Base-by-base conservation (phyloP, 2,329 filamentous ascomycete species). In the Hypoxylon sp. region DNA sequence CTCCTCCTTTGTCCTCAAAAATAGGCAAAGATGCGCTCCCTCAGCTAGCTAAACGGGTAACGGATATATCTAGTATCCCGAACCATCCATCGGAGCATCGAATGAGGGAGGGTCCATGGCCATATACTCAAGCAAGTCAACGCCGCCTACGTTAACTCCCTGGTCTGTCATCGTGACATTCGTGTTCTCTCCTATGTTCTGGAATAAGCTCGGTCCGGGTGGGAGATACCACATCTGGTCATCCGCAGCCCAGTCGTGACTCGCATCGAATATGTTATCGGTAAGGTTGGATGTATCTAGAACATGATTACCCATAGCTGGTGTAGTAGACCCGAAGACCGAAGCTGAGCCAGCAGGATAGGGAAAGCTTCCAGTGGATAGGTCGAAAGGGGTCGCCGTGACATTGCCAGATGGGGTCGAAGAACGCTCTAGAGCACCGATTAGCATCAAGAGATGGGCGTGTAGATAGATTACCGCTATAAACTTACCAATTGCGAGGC, bases 181-280 rank as follows among this genome's bases (percentile, higher is more conserved):
- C 32, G 82, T 82, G 65, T 87, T 86, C 62, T 85, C 75, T 20
- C 72, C 85, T 70, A 89, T 82, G 72, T 88, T 89, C 70, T 89
- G 86, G 75, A 88, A 89, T 60, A 90, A 87, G 4, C 86, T 87
- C 1, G 87, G 81, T 0, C 87, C 87, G 0, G 87, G 81, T 0
- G 87, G 87, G 0, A 90, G 79, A 71, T 89, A 90, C 87, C 87
- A 90, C 84, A 90, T 87, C 70, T 89, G 86, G 70, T 82, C 84
- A 62, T 82, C 80, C 3, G 83, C 78, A 58, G 79, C 79, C 86
- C 86, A 88, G 53, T 87, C 85, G 1, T 73, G 71, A 6, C 70
- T 72, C 53, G 85, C 79, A 22, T 74, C 72, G 53, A 85, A 85
- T 11, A 84, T 75, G 56, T 77, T 79, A 39, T 82, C 79, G 28